A percentile compares a stretch with the other conserved stretches of the same genome.
phyloP scores from a whole-genome alignment of 2,329 filamentous ascomycete species.

The Dactylella cylindrospora region DNA sequence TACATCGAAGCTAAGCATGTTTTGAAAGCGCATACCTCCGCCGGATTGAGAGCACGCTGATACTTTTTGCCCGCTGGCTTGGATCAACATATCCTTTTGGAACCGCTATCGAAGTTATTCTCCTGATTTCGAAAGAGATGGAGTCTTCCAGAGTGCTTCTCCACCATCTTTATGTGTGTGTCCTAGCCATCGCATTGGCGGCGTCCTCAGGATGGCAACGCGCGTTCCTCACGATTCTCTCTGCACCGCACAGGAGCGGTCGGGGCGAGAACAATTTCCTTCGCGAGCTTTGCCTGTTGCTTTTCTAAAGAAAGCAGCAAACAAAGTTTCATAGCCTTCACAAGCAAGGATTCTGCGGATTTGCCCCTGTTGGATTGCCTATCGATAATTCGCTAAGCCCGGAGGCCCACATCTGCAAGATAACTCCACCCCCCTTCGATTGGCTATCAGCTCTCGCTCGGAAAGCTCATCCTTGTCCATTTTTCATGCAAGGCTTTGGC shows the following conservation, averaged over 20 bases:
- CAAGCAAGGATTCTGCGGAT: conserved; percentile 33
- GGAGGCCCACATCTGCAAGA: conserved; percentile 24
- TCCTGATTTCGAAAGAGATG: too few relatives aligned
- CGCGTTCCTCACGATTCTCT: too few relatives aligned
- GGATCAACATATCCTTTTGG: not conserved
- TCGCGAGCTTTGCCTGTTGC: too few relatives aligned
- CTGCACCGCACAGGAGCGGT: too few relatives aligned
- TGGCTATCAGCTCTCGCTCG: conserved; percentile 23
- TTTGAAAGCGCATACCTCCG: not conserved
- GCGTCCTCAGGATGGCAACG: too few relatives aligned
- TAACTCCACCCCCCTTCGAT: conserved; percentile 15
- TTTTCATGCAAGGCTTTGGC: conserved; percentile 39
- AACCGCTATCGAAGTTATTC: too few relatives aligned
- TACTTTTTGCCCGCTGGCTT: too few relatives aligned
- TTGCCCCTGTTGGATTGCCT: conserved; percentile 13
- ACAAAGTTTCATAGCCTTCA: conserved; percentile 18
- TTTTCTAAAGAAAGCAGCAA: conserved; percentile 40
- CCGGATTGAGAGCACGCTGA: conserved; percentile 4
- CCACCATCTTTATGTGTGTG: too few relatives aligned
- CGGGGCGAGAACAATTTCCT: too few relatives aligned
- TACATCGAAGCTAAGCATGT: too few relatives aligned
- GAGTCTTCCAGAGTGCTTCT: too few relatives aligned
- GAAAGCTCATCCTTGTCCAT: conserved; percentile 21
- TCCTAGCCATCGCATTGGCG: too few relatives aligned
- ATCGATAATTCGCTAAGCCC: conserved; percentile 43